Evolutionary conservation across 129 eudicot genomes (phyloP).

Genomic region (Logfia minima): DNA sequence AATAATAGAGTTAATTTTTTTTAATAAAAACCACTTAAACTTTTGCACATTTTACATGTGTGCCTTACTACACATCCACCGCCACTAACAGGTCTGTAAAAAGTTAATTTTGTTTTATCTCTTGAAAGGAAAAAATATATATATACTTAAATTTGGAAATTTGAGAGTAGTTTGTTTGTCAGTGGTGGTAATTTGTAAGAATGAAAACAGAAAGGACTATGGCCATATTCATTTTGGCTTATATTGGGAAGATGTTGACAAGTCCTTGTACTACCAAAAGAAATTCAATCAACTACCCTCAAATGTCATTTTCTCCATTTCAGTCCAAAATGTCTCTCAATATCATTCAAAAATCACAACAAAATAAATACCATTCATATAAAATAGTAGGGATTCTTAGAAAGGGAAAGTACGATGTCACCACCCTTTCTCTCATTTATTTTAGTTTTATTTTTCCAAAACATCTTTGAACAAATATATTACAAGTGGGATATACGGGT

Average conservation of each 20-base stretch:
- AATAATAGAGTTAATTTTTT: no score
- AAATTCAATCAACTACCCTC: conserved; percentile 31
- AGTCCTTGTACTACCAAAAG: conserved; percentile 34
- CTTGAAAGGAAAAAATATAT: not conserved
- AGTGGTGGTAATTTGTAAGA: conserved; percentile 32
- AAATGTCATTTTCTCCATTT: conserved; percentile 36
- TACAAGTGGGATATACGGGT: no score
- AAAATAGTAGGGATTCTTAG: no score
- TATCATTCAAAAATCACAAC: not conserved
- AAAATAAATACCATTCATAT: no score
- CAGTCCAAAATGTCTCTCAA: conserved; percentile 24
- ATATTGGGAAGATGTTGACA: conserved; percentile 34
- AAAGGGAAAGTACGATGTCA: not conserved
- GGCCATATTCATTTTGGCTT: conserved; percentile 30
- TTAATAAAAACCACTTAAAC: no score
- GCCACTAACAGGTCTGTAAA: no score
- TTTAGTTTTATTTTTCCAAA: not conserved
- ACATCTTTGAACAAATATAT: no score
- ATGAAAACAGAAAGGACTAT: conserved; percentile 34
- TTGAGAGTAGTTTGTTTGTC: conserved; percentile 17
- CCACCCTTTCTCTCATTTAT: conserved; percentile 8
- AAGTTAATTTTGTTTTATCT: not conserved
- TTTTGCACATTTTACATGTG: not conserved
- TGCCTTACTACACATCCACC: not conserved
- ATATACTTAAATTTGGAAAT: not conserved